These are phyloP conservation scores for Candida takata DNA, from an alignment of 805 yeast genomes.

Conservation along the genomic window DNA sequence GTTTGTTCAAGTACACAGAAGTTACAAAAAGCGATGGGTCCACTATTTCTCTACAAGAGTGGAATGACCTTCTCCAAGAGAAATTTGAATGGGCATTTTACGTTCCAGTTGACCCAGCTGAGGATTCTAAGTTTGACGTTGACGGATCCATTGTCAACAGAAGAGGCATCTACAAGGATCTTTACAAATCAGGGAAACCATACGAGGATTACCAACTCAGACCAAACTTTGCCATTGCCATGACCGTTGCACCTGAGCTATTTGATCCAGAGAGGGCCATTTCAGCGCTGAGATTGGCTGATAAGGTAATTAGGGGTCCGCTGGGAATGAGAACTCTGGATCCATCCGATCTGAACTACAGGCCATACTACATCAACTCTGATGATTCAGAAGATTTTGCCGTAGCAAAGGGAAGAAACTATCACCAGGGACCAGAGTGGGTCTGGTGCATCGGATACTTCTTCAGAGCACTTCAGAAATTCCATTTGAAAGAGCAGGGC, in stretches of 20 bases:
- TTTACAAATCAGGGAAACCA: slow-evolving; percentile 73
- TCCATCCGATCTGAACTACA: slow-evolving; percentile 85
- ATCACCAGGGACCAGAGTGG: slow-evolving; percentile 99
- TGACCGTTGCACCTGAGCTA: slow-evolving; percentile 91
- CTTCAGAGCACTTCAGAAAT: slow-evolving; percentile 63
- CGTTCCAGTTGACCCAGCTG: slow-evolving; percentile 56
- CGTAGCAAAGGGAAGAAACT: slow-evolving; percentile 91
- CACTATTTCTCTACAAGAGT: slow-evolving; percentile 48
- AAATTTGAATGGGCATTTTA: slow-evolving; percentile 79
- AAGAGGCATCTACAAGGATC: slow-evolving; percentile 90
- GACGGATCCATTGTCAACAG: slow-evolving; percentile 68
- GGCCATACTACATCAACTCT: slow-evolving; percentile 81
- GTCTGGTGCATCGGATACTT: slow-evolving; percentile 88
- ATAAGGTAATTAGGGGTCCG: slow-evolving; percentile 72
- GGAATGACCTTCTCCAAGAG: slow-evolving; percentile 65
- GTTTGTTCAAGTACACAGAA: slow-evolving; percentile 46
- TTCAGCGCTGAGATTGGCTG: slow-evolving; percentile 66
- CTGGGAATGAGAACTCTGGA: slow-evolving; percentile 89
- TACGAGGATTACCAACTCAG: slow-evolving; percentile 92
- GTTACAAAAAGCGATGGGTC: slow-evolving; percentile 59
- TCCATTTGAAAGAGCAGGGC: slow-evolving; percentile 34
- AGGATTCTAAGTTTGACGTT: slow-evolving; percentile 56
- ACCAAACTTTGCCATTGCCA: slow-evolving; percentile 88
- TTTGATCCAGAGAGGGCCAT: slow-evolving; percentile 58
- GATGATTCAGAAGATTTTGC: slow-evolving; percentile 83